Evolutionary conservation across 805 yeast genomes (phyloP), one percentile per base, ranked within the genome.

Genomic region (Martiniozyma abietophila): DNA sequence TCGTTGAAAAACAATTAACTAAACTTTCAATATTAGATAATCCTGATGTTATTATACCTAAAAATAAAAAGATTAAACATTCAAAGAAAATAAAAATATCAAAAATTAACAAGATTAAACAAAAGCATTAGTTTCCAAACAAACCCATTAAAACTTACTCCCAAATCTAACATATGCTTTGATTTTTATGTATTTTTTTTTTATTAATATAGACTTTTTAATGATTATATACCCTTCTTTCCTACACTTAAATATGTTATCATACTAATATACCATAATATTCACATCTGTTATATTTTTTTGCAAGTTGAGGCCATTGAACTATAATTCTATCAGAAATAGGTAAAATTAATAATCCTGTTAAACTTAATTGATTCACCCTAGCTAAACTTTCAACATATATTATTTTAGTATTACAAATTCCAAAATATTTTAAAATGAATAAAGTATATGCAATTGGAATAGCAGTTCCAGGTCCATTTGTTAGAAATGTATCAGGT

Each of bases 321-420:
- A 92, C 97, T 1, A 92, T 49, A 40, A 92, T 81, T 16, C 88
- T 62, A 51, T 85, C 81, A 4, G 77, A 65, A 4, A 92, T 60
- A 4, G 85, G 85, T 41, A 80, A 62, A 10, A 89, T 51, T 14
- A 92, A 53, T 31, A 58, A 51, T 0, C 97, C 98, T 12, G 88
- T 76, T 21, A 86, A 58, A 49, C 96, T 85, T 34, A 92, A 64
- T 3, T 62, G 59, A 35, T 66, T 63, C 8, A 86, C 95, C 27
- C 97, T 63, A 0, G 97, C 96, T 27, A 89, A 62, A 31, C 92
- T 78, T 56, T 89, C 97, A 18, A 89, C 62, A 50, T 89, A 92
- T 2, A 92, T 55, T 17, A 92, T 76, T 36, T 70, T 61, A 0
- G 84, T 72, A 18, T 50, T 48, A 27, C 65, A 56, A 3, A 65